A percentile compares a stretch with the other conserved stretches of the same genome.
These are phyloP conservation scores for Biscutella laevigata DNA, from an alignment of 441 rosid species.

Conservation along the genomic window DNA sequence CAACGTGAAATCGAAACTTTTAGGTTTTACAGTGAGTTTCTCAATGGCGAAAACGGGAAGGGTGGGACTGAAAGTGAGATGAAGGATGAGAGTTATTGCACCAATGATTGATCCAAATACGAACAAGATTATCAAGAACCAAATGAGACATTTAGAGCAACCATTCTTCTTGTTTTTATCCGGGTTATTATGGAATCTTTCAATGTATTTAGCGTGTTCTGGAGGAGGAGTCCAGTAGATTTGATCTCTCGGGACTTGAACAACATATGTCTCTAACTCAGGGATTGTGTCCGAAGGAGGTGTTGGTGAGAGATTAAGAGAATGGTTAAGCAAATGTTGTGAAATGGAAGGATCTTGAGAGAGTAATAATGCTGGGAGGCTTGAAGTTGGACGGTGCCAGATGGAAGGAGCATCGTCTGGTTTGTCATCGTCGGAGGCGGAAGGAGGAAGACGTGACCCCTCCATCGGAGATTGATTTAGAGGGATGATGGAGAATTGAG, in stretches of 20 bases:
- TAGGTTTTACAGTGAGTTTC: background rate
- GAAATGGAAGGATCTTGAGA: conserved; percentile 21
- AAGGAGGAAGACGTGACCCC: conserved; percentile 30
- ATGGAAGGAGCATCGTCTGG: conserved; percentile 25
- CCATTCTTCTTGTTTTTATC: conserved; percentile 6
- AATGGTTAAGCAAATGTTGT: conserved; percentile 24
- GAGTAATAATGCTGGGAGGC: conserved; percentile 20
- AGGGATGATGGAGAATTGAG: conserved; percentile 9
- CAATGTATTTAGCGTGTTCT: conserved; percentile 31
- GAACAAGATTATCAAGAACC: conserved; percentile 20
- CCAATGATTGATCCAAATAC: conserved; percentile 15
- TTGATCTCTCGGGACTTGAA: conserved; percentile 57
- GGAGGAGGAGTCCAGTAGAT: conserved; percentile 58
- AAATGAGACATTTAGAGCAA: conserved; percentile 18
- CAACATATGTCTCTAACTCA: conserved; percentile 41
- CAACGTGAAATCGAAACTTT: conserved; percentile 8
- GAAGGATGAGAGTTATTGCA: conserved; percentile 13
- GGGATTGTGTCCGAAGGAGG: conserved; percentile 27
- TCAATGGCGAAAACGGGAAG: conserved; percentile 16
- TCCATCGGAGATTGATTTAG: conserved; percentile 24
- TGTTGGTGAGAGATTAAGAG: conserved; percentile 17
- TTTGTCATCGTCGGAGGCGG: conserved; percentile 24
- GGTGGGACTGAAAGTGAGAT: conserved; percentile 13
- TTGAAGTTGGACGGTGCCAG: conserved; percentile 29
- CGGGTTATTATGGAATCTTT: conserved; percentile 23